These are phyloP conservation scores for Trichosporon sp. DNA, from an alignment of 1,284 basidiomycete species.

Conservation along the genomic window DNA sequence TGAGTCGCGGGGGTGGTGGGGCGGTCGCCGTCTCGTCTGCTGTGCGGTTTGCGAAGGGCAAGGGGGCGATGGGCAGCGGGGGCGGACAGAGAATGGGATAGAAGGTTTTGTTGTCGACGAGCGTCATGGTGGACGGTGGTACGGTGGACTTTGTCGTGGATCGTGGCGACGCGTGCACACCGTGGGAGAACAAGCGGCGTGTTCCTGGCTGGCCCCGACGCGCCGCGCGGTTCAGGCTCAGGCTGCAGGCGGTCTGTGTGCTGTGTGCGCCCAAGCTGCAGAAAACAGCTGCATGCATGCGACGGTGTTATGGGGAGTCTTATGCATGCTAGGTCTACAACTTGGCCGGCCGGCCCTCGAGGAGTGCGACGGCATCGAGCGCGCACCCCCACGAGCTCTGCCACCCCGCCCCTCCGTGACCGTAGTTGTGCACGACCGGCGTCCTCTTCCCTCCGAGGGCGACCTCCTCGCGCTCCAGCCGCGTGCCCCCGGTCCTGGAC, in stretches of 20 bases:
- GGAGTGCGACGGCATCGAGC: slow-evolving; percentile 45
- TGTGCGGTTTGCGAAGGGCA: not conserved
- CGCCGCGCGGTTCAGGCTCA: too few relatives aligned
- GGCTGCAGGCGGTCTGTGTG: not conserved
- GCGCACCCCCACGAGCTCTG: slow-evolving; percentile 48
- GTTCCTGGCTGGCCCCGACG: not conserved
- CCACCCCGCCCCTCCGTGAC: slow-evolving; percentile 50
- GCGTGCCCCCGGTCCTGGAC: slow-evolving; percentile 29
- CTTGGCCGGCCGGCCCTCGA: slow-evolving; percentile 18
- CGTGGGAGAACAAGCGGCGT: not conserved
- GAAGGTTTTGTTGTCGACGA: slow-evolving; percentile 4
- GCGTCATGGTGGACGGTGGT: not conserved
- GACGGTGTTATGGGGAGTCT: not conserved
- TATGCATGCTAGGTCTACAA: slow-evolving; percentile 4
- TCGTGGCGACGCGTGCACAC: not conserved
- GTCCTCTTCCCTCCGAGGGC: not conserved
- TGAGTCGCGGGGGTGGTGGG: not conserved
- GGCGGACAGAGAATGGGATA: not conserved
- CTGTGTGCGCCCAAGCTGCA: too few relatives aligned
- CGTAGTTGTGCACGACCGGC: slow-evolving; percentile 43
- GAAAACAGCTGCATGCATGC: too few relatives aligned
- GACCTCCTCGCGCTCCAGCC: slow-evolving; percentile 27
- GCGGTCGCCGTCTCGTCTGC: not conserved
- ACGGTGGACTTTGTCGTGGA: slow-evolving; percentile 2
- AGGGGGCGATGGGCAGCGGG: not conserved